Conservation (phyloP, 2,329 filamentous ascomycete species). For the Bipolaris gigantea region DNA sequence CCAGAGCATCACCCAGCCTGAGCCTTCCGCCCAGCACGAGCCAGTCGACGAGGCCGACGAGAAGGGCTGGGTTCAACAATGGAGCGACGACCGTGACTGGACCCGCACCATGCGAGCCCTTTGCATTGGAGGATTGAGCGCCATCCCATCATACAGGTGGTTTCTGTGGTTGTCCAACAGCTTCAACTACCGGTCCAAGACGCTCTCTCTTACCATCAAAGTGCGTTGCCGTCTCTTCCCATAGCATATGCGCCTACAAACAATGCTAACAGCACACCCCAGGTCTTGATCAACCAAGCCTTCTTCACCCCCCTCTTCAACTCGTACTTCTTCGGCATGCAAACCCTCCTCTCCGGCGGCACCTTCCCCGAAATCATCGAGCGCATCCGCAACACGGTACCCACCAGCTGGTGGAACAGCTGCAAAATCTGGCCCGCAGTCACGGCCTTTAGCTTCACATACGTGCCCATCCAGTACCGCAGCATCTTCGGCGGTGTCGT, state of each 20-base stretch:
- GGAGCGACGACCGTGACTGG: slow-evolving; percentile 51
- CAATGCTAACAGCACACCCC: slow-evolving; percentile 1
- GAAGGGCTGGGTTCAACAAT: slow-evolving; percentile 43
- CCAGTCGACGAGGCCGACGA: slow-evolving; percentile 22
- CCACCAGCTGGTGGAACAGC: slow-evolving; percentile 74
- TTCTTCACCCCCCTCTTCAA: slow-evolving; percentile 72
- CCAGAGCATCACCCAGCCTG: slow-evolving; percentile 60
- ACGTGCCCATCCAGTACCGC: slow-evolving; percentile 75
- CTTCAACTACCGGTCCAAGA: slow-evolving; percentile 81
- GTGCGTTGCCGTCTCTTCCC: slow-evolving; percentile 12
- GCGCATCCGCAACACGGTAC: slow-evolving; percentile 74
- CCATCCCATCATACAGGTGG: slow-evolving; percentile 83
- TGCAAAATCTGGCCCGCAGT: slow-evolving; percentile 88
- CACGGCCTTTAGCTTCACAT: slow-evolving; percentile 85
- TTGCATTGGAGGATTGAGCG: slow-evolving; percentile 70
- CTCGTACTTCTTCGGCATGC: slow-evolving; percentile 57
- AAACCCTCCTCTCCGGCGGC: slow-evolving; percentile 59
- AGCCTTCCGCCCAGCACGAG: background rate
- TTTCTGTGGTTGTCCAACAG: slow-evolving; percentile 75
- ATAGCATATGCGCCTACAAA: background rate
- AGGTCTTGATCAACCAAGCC: slow-evolving; percentile 74
- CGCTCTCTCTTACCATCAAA: slow-evolving; percentile 72
- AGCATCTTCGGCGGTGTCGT: slow-evolving; percentile 76
- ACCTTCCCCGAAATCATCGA: slow-evolving; percentile 65
- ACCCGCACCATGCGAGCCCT: slow-evolving; percentile 69